phyloP scores from a whole-genome alignment of 1,284 basidiomycete species.

The Trichosporon ovoides region DNA sequence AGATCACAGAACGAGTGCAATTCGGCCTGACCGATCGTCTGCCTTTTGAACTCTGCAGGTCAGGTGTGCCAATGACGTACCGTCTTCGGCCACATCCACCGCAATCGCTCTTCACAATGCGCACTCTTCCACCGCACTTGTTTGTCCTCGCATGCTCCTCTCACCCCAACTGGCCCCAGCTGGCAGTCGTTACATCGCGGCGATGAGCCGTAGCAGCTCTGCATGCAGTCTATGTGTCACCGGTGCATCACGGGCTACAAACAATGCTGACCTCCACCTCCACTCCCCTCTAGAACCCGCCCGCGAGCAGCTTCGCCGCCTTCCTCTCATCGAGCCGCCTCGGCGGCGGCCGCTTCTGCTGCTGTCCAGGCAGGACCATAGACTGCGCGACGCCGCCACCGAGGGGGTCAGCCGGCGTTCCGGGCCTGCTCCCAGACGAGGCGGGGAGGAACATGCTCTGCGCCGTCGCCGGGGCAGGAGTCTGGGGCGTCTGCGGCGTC shows the following conservation, averaged over 20 bases:
- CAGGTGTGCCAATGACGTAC: no score
- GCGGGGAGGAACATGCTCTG: conserved; percentile 44
- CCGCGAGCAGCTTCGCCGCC: conserved; percentile 45
- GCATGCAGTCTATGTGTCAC: background rate
- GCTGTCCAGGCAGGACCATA: conserved; percentile 39
- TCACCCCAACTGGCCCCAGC: no score
- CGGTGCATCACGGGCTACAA: background rate
- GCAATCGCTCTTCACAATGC: no score
- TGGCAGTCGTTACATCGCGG: no score
- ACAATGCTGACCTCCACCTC: background rate
- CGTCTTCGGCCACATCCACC: no score
- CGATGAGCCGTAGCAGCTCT: background rate
- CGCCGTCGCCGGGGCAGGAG: conserved; percentile 15
- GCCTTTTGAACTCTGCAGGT: no score
- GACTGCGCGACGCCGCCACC: conserved; percentile 36
- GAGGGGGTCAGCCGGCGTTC: conserved; percentile 15
- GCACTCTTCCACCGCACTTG: no score
- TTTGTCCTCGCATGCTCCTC: background rate
- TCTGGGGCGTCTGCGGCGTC: background rate
- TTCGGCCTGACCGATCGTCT: no score
- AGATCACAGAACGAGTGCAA: no score
- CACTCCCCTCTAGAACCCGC: conserved; percentile 37
- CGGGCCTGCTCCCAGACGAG: conserved; percentile 12
- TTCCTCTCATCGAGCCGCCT: conserved; percentile 42
- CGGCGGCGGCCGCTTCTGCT: conserved; percentile 22